Evolutionary conservation across 2,329 filamentous ascomycete genomes (phyloP).

Genomic region (Xylariomycetidae sp.): DNA sequence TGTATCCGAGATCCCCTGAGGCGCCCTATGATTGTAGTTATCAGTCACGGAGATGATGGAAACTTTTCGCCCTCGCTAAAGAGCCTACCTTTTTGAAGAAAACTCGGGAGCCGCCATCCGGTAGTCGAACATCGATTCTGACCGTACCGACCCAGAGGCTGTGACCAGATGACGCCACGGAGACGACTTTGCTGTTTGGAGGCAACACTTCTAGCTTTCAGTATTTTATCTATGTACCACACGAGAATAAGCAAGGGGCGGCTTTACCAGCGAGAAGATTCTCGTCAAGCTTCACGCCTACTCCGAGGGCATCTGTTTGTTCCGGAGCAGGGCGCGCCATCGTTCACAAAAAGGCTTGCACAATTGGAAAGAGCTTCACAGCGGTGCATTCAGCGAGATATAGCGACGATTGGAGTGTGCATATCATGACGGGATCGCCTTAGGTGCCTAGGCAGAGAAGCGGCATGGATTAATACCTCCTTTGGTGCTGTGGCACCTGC

Average conservation of each 20-base stretch:
- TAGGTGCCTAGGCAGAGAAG: too few relatives aligned
- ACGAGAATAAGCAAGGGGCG: too few relatives aligned
- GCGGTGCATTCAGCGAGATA: too few relatives aligned
- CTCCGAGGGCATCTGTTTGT: neutral
- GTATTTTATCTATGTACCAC: neutral
- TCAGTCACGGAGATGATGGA: neutral
- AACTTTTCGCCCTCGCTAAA: slow-evolving; percentile 8
- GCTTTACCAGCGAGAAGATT: neutral
- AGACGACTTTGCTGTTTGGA: slow-evolving; percentile 8
- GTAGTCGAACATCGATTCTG: slow-evolving; percentile 5
- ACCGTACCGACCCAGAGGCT: slow-evolving; percentile 12
- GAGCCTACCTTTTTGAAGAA: slow-evolving; percentile 4
- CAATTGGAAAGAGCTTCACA: too few relatives aligned
- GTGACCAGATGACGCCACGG: slow-evolving; percentile 14
- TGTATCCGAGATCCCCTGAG: slow-evolving; percentile 8
- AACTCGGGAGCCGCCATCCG: slow-evolving; percentile 7
- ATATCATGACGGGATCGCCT: too few relatives aligned
- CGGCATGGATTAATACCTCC: too few relatives aligned
- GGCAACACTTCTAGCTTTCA: neutral
- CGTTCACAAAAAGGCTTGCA: neutral
- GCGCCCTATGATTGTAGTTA: slow-evolving; percentile 9
- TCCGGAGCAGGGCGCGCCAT: neutral
- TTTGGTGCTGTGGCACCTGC: too few relatives aligned
- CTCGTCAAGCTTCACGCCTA: neutral
- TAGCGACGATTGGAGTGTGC: too few relatives aligned